phyloP scores from a whole-genome alignment of 495 filamentous ascomycete genomes.

The Neurospora discreta region DNA sequence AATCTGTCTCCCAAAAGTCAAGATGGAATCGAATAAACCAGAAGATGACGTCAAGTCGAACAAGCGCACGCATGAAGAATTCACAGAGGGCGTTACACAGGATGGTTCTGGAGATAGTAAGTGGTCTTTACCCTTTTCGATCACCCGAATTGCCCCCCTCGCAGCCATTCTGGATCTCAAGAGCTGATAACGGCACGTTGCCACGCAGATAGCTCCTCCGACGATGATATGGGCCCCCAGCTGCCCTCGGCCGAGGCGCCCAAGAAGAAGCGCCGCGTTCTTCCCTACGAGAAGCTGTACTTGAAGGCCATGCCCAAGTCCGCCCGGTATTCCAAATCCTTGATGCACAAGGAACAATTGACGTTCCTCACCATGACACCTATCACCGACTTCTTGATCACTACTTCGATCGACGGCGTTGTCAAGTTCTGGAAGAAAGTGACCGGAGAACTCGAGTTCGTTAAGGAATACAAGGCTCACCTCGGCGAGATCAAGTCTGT shows the following conservation, averaged over 20 bases:
- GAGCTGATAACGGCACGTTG: constrained; percentile 5
- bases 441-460: constrained; percentile 82
- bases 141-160: not conserved
- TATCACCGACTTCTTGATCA: constrained; percentile 86
- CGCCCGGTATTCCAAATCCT: constrained; percentile 79
- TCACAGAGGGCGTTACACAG: constrained; percentile 14
- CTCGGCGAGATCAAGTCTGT: constrained; percentile 72
- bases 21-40: constrained; percentile 12
- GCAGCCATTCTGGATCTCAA: not conserved
- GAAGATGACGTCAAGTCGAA: constrained; percentile 26
- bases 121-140: not conserved
- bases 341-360: constrained; percentile 97
- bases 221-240: constrained; percentile 90
- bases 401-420: constrained; percentile 80
- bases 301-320: constrained; percentile 78
- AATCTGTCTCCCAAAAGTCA: not conserved
- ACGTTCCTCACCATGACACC: constrained; percentile 79
- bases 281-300: constrained; percentile 92
- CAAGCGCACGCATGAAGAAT: constrained; percentile 38
- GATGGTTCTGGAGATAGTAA: constrained; percentile 28
- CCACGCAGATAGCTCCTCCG: constrained; percentile 56
- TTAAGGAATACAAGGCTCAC: constrained; percentile 94
- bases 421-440: constrained; percentile 99
- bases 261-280: constrained; percentile 83
- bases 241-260: constrained; percentile 60